Evolutionary conservation across 164 flowering plant species (phyloP), one percentile per base, ranked within the genome.

Genomic region (Euptelea pleiosperma): DNA sequence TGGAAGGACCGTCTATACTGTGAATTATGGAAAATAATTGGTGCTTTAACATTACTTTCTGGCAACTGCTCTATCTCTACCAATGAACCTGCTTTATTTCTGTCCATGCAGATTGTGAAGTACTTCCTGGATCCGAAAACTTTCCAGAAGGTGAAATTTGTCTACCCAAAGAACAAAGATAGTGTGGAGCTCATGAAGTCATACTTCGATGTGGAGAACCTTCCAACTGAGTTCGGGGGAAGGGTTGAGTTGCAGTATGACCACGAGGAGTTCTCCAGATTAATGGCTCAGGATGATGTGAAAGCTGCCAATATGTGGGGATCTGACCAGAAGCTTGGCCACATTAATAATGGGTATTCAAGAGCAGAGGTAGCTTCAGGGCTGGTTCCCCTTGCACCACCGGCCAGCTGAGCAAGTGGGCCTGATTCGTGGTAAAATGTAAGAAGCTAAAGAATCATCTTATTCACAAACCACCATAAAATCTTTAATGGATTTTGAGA

Each of bases 141-240:
- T 31, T 83, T 81, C 62, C 81, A 80, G 52, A 89, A 89, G 78
- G 95, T 89, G 66, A 92, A 85, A 66, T 92, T 92, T 55, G 85
- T 92, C 30, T 87, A 92, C 66, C 93, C 95, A 4, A 85, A 89
- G 66, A 81, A 87, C 28, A 77, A 81, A 59, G 91, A 81, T 0
- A 89, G 98, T 19, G 79, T 79, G 25, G 96, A 87, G 70, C 80
- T 87, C 29, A 89, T 92, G 92, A 77, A 53, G 29, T 74, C 87
- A 33, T 75, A 68, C 59, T 92, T 92, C 33, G 91, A 92, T 31
- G 75, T 73, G 58, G 88, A 85, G 55, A 86, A 82, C 65, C 96
- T 92, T 34, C 98, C 98, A 31, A 62, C 74, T 1, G 95, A 80
- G 44, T 81, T 92, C 39, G 98, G 98, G 12, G 98, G 98, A 34